phyloP scores from a whole-genome alignment of 2,329 filamentous ascomycete species.

The Cordyceps farinosa region DNA sequence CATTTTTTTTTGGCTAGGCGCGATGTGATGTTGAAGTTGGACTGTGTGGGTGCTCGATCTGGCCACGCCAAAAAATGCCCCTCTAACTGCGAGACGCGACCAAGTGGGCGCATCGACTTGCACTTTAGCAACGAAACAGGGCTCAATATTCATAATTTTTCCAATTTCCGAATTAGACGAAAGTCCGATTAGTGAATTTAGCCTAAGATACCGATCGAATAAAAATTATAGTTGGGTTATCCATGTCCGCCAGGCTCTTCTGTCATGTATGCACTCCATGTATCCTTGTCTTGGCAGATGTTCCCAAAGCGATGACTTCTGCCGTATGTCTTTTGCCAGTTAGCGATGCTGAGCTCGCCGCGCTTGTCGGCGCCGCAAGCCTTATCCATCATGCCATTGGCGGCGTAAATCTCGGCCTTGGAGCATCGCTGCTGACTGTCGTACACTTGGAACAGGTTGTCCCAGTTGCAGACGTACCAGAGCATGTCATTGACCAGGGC shows the following conservation, averaged over 20 bases:
- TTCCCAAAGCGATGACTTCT: no score
- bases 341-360: no score
- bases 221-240: no score
- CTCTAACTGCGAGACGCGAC: neutral
- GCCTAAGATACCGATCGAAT: no score
- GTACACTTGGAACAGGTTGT: neutral
- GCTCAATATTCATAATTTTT: no score
- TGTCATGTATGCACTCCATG: no score
- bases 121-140: neutral
- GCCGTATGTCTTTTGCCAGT: no score
- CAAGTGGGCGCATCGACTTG: neutral
- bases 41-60: neutral
- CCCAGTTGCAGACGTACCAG: conserved; percentile 11
- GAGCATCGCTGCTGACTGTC: neutral
- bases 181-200: no score
- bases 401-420: neutral
- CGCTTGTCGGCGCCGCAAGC: conserved; percentile 29
- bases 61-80: conserved; percentile 2
- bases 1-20: conserved; percentile 33
- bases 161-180: no score
- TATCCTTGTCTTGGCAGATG: no score
- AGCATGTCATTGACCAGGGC: conserved; percentile 9
- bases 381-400: no score
- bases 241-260: no score
- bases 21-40: conserved; percentile 11